Evolutionary conservation across 2,329 filamentous ascomycete species (phyloP).

Genomic region (Paecilomyces niveus): DNA sequence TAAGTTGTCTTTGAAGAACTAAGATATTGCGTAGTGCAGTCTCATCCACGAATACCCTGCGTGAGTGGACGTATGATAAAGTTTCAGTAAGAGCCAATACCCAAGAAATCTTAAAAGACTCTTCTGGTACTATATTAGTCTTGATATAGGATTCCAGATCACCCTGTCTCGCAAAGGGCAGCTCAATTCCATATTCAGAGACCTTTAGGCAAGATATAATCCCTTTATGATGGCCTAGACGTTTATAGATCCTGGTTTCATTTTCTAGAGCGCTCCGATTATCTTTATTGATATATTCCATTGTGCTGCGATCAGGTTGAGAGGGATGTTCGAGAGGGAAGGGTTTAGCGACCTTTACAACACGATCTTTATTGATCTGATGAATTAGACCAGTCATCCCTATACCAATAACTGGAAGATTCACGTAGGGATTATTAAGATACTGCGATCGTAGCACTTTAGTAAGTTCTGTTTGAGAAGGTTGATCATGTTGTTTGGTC

Average conservation of each 20-base stretch:
- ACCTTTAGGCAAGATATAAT: constrained; percentile 10
- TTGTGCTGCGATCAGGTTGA: constrained; percentile 1
- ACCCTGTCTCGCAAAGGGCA: constrained; percentile 9
- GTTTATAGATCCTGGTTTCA: constrained; percentile 9
- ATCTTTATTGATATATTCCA: constrained; percentile 10
- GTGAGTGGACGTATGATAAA: constrained; percentile 7
- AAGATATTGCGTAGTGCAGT: constrained; percentile 13
- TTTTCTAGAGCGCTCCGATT: constrained; percentile 8
- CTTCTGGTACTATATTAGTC: constrained; percentile 7
- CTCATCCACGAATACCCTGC: constrained; percentile 10
- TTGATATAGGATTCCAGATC: constrained; percentile 11
- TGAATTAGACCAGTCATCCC: neutral
- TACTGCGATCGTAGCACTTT: neutral
- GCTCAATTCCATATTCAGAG: constrained; percentile 11
- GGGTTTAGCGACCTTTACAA: neutral
- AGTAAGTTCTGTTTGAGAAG: neutral
- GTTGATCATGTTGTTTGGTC: neutral
- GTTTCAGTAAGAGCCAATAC: constrained; percentile 9
- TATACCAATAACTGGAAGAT: neutral
- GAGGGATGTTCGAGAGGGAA: neutral
- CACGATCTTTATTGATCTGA: neutral
- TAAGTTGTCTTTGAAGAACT: neutral
- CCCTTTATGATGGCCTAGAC: constrained; percentile 7
- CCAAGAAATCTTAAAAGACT: constrained; percentile 9
- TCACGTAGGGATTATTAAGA: neutral